These are phyloP conservation scores for Aureobasidium sp. DNA, from an alignment of 2,329 filamentous ascomycete species.

Conservation along the genomic window DNA sequence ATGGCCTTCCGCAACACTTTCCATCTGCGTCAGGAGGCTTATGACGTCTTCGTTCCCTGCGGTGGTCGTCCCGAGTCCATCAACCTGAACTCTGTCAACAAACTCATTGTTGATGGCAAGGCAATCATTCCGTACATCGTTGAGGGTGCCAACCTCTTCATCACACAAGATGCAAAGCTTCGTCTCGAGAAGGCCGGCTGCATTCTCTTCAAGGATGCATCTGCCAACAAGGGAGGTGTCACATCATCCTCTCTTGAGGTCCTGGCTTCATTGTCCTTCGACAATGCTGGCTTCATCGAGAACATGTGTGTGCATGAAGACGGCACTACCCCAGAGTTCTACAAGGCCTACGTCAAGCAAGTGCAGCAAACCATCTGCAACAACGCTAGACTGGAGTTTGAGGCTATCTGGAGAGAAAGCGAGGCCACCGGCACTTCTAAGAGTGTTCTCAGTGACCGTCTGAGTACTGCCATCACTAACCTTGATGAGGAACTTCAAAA, in stretches of 20 bases:
- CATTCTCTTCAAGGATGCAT: slow-evolving; percentile 94
- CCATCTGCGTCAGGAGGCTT: slow-evolving; percentile 68
- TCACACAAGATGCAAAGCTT: slow-evolving; percentile 95
- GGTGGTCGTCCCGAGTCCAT: slow-evolving; percentile 96
- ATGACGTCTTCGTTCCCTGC: slow-evolving; percentile 90
- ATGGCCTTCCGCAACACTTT: slow-evolving; percentile 97
- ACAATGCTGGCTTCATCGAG: slow-evolving; percentile 77
- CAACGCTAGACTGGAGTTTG: slow-evolving; percentile 90
- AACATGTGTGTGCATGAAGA: slow-evolving; percentile 86
- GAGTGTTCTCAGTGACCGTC: slow-evolving; percentile 82
- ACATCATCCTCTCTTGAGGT: slow-evolving; percentile 96
- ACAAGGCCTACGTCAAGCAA: slow-evolving; percentile 83
- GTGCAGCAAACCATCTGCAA: slow-evolving; percentile 87
- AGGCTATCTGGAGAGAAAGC: slow-evolving; percentile 95
- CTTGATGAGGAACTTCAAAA: slow-evolving; percentile 93
- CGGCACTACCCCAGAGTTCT: slow-evolving; percentile 79
- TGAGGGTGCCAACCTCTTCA: slow-evolving; percentile 96
- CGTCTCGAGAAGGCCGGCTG: slow-evolving; percentile 92
- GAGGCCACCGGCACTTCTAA: slow-evolving; percentile 71
- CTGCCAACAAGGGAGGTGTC: slow-evolving; percentile 96
- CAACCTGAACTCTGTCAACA: slow-evolving; percentile 78
- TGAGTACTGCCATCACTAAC: slow-evolving; percentile 89
- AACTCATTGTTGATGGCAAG: slow-evolving; percentile 87
- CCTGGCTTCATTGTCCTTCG: slow-evolving; percentile 86
- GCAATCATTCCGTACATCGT: slow-evolving; percentile 86